Conservation (phyloP, 2,329 filamentous ascomycete species). For the Septoria petroselini region DNA sequence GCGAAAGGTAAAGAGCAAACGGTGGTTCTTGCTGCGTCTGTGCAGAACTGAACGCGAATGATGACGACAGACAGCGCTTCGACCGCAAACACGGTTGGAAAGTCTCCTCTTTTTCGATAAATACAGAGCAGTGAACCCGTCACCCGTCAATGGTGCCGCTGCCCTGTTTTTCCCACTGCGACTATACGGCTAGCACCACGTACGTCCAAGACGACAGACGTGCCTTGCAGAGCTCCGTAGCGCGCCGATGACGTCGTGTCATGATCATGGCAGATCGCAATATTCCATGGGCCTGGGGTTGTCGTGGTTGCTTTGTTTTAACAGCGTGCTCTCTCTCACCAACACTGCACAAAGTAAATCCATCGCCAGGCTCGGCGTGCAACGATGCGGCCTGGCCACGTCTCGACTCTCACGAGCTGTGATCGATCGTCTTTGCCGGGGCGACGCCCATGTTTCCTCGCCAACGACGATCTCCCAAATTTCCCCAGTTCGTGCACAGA, state of each 20-base stretch:
- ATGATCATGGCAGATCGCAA: conserved; percentile 9
- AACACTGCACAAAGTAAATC: too few relatives aligned
- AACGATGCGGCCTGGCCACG: too few relatives aligned
- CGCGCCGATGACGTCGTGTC: neutral
- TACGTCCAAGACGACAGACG: neutral
- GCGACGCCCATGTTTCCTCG: conserved; percentile 9
- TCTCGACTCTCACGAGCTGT: neutral
- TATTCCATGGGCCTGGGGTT: too few relatives aligned
- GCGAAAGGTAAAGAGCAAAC: neutral
- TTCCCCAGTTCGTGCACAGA: conserved; percentile 1
- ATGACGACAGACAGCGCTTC: neutral
- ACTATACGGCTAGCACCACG: too few relatives aligned
- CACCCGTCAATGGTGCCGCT: conserved; percentile 1
- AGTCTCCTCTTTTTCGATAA: conserved; percentile 1
- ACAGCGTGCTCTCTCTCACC: too few relatives aligned
- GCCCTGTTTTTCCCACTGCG: conserved; percentile 12
- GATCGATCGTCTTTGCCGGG: conserved; percentile 3
- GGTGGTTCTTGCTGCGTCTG: neutral
- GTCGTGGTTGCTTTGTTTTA: too few relatives aligned
- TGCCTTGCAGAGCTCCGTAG: neutral
- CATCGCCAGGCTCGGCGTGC: too few relatives aligned
- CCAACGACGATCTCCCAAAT: conserved; percentile 9
- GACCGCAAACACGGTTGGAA: neutral
- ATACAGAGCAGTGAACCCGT: neutral
- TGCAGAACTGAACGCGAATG: neutral